These are phyloP conservation scores for Flaveria trinervia DNA, from an alignment of 129 eudicot species.

Conservation along the genomic window DNA sequence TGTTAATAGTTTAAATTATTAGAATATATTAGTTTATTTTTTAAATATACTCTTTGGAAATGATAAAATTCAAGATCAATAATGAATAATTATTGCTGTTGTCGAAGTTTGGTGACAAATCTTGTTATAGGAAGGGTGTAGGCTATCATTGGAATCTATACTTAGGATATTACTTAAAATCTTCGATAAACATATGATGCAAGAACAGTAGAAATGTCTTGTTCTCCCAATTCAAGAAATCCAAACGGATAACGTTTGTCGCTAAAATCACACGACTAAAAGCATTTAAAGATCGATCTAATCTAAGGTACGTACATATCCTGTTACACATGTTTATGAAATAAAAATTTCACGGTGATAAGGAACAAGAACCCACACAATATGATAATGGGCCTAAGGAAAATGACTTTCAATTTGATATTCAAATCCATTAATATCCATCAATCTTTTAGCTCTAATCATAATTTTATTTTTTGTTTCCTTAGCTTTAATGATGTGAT, in stretches of 20 bases:
- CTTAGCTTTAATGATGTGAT: conserved; percentile 3
- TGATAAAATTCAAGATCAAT: neutral
- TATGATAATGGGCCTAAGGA: conserved; percentile 26
- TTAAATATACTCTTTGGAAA: neutral
- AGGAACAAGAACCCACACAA: conserved; percentile 36
- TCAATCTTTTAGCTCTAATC: conserved; percentile 16
- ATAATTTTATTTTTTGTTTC: neutral
- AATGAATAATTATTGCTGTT: neutral
- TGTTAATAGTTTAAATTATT: no score
- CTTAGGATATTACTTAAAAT: neutral
- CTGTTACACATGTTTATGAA: conserved; percentile 25
- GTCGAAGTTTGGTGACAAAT: conserved; percentile 6
- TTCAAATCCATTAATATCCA: conserved; percentile 19
- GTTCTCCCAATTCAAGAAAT: conserved; percentile 24
- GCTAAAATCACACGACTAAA: conserved; percentile 2
- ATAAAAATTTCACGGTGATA: conserved; percentile 11
- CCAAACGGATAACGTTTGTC: conserved; percentile 17
- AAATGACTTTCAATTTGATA: conserved; percentile 29
- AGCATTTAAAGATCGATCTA: conserved; percentile 15
- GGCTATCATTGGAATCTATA: neutral
- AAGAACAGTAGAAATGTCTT: conserved; percentile 20
- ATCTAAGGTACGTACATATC: conserved; percentile 25
- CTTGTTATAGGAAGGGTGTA: conserved; percentile 1
- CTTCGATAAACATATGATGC: neutral
- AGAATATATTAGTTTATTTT: no score